Percentiles rank a stretch among this genome's conserved stretches.
Evolutionary conservation across 2,329 filamentous ascomycete species (phyloP).

Genomic region (Chaetomiaceae sp.): DNA sequence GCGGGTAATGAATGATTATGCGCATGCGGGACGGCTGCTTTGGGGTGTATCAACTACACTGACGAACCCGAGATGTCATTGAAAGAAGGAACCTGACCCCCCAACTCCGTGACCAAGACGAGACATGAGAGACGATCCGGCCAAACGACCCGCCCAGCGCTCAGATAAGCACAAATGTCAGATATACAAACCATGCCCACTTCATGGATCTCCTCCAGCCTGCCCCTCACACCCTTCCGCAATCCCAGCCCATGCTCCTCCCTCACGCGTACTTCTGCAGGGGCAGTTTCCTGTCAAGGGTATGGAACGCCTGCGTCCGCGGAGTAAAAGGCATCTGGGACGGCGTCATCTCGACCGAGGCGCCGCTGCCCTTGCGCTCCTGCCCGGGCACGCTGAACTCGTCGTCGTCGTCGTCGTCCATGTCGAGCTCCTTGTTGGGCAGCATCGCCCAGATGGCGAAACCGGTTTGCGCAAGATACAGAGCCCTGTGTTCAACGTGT

Average conservation of each 20-base stretch:
- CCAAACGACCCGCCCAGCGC: not conserved
- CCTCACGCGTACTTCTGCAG: too few relatives aligned
- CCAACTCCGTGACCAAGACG: not conserved
- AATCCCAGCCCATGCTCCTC: too few relatives aligned
- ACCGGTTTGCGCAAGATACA: conserved; percentile 54
- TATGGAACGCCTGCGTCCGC: conserved; percentile 61
- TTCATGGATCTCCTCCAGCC: conserved; percentile 3
- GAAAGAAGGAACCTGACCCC: not conserved
- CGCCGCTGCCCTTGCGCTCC: conserved; percentile 26
- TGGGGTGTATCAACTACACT: conserved; percentile 9
- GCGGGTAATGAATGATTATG: not conserved
- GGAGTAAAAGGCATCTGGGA: conserved; percentile 51
- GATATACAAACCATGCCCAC: not conserved
- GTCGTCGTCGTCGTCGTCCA: conserved; percentile 39
- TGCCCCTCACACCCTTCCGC: not conserved
- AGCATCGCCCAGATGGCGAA: conserved; percentile 54
- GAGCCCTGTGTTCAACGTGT: conserved; percentile 34
- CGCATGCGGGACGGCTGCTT: too few relatives aligned
- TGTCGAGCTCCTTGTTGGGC: conserved; percentile 49
- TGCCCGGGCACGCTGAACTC: conserved; percentile 30
- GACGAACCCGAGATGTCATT: not conserved
- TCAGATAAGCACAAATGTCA: not conserved
- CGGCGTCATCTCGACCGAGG: conserved; percentile 51
- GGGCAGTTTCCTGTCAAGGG: conserved; percentile 53
- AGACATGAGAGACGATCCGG: not conserved